Evolutionary conservation across 495 filamentous ascomycete species (phyloP), one percentile per base, ranked within the genome.

Genomic region (Staphylotrichum tortipilum): DNA sequence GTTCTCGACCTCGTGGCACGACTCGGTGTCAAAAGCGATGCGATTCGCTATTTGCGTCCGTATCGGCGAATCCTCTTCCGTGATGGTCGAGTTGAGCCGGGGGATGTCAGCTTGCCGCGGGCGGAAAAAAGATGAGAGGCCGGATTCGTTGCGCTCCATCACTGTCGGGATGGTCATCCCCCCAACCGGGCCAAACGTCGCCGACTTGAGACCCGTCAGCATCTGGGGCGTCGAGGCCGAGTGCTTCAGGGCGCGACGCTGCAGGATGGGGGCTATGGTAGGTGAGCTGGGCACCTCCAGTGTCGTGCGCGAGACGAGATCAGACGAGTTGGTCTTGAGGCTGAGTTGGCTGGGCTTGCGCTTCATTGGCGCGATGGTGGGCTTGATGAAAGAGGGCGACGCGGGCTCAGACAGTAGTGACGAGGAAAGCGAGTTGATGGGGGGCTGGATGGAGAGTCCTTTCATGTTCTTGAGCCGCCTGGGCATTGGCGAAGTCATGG

Each of bases 381-480:
- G 89, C 67, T 81, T 88, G 60, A 83, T 86, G 66, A 84, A 95
- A 45, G 71, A 79, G 10, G 92, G 89, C 5, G 92, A 94, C 2
- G 85, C 75, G 23, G 90, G 87, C 28, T 87, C 84, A 0, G 87
- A 89, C 18, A 84, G 59, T 41, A 73, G 54, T 2, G 65, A 67
- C 12, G 63, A 59, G 2, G 65, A 62, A 23, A 69, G 52, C 47
- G 49, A 74, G 69, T 59, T 68, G 7, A 79, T 74, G 12, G 84
- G 80, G 39, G 94, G 86, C 50, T 92, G 88, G 49, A 97, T 78
- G 1, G 89, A 95, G 4, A 98, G 73, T 42, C 91, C 91, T 65
- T 98, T 98, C 59, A 91, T 82, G 65, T 98, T 98, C 43, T 89
- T 84, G 24, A 81, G 78, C 62, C 88, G 84, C 61, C 82, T 75